phyloP scores from a whole-genome alignment of 768 basidiomycete genomes.

The Tulasnella sp. region DNA sequence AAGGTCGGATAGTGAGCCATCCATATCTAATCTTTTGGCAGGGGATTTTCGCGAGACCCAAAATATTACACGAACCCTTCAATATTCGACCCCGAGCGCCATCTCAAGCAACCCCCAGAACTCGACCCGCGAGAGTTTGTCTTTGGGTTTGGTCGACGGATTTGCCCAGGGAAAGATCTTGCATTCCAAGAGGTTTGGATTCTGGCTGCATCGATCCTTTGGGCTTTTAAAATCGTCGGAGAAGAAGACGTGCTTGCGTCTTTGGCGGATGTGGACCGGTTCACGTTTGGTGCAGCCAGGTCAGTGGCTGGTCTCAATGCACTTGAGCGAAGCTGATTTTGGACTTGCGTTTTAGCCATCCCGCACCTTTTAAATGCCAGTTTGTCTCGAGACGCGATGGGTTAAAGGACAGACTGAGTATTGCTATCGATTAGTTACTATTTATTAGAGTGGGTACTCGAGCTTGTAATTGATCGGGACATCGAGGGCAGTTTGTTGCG shows the following conservation, averaged over 20 bases:
- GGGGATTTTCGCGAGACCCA: not conserved
- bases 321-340: not conserved
- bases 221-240: not conserved
- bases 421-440: not conserved
- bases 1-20: too few species aligned
- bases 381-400: not conserved
- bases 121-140: not conserved
- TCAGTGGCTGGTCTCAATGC: not conserved
- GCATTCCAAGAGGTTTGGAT: constrained; percentile 8
- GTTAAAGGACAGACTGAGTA: not conserved
- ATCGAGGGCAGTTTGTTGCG: too few species aligned
- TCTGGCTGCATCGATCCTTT: not conserved
- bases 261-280: not conserved
- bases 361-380: not conserved
- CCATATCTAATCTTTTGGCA: not conserved
- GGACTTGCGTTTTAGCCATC: not conserved
- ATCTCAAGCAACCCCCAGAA: not conserved
- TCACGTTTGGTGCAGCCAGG: not conserved
- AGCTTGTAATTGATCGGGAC: too few species aligned
- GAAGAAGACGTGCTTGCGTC: not conserved
- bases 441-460: too few species aligned
- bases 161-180: not conserved
- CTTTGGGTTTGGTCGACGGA: not conserved
- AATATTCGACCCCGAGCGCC: constrained; percentile 21
- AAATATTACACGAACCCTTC: constrained; percentile 16